Percentiles rank a stretch among this genome's conserved stretches.
phyloP scores from a whole-genome alignment of 768 basidiomycete genomes.

The Suillus bovinus region DNA sequence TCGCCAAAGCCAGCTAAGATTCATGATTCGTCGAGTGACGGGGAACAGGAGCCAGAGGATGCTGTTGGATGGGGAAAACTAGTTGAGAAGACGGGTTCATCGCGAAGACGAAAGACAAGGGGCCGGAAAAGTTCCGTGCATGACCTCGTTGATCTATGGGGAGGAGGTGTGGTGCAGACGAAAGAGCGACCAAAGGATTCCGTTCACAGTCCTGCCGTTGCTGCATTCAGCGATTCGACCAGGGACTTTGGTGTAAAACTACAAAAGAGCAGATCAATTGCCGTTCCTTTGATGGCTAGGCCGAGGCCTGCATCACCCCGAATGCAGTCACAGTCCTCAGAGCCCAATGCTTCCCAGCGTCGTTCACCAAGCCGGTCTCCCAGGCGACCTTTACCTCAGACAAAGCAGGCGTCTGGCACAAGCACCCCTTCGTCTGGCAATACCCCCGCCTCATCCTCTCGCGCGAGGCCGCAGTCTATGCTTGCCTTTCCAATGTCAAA shows the following conservation, averaged over 20 bases:
- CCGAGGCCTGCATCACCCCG: constrained; percentile 25
- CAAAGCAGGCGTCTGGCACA: constrained; percentile 31
- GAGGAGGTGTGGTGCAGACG: constrained; percentile 47
- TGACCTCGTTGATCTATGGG: constrained; percentile 79
- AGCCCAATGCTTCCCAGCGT: constrained; percentile 10
- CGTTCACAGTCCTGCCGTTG: constrained; percentile 18
- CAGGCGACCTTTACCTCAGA: constrained; percentile 28
- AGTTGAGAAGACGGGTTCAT: constrained; percentile 24
- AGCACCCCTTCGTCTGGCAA: constrained; percentile 23
- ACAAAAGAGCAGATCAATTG: constrained; percentile 23
- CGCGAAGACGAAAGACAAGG: constrained; percentile 42
- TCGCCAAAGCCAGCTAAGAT: constrained; percentile 29
- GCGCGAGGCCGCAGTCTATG: constrained; percentile 81
- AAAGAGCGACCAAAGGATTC: constrained; percentile 44
- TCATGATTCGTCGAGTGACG: constrained; percentile 52
- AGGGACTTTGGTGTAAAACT: constrained; percentile 18
- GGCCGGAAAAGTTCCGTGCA: constrained; percentile 81
- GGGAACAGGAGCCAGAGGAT: constrained; percentile 58
- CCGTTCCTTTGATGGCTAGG: constrained; percentile 20
- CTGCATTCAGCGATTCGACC: constrained; percentile 16
- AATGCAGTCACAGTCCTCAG: constrained; percentile 20
- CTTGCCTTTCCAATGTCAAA: constrained; percentile 58
- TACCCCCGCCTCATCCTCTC: constrained; percentile 36
- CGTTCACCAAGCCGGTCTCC: constrained; percentile 33
- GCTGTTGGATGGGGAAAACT: constrained; percentile 30